phyloP scores from a whole-genome alignment of 2,329 filamentous ascomycete species.

The Metarhizium humberi region DNA sequence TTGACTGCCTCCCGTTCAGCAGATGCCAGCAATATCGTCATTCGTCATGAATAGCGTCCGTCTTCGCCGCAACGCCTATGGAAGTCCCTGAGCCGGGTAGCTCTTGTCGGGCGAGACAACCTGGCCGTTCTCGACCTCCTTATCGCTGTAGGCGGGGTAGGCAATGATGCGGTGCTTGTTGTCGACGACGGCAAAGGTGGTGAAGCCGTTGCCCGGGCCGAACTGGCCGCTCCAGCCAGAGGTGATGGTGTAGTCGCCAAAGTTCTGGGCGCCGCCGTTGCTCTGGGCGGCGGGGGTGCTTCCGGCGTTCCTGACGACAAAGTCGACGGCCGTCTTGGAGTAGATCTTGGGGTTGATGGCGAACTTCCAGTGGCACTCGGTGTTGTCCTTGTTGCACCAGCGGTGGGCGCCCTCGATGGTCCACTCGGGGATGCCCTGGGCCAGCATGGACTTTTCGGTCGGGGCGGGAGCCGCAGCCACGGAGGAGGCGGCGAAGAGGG shows the following conservation, averaged over 20 bases:
- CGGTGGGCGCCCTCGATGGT: constrained; percentile 31
- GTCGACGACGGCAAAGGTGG: constrained; percentile 41
- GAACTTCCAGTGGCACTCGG: constrained; percentile 34
- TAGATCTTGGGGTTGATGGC: constrained; percentile 22
- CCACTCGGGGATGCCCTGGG: constrained; percentile 26
- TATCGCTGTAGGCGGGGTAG: constrained; percentile 45
- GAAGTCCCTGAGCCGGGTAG: constrained; percentile 16
- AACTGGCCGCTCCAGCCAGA: constrained; percentile 49
- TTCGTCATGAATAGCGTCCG: background rate
- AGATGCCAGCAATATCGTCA: too few species aligned
- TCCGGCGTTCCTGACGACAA: constrained; percentile 24
- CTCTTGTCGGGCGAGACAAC: constrained; percentile 33
- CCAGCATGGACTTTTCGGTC: constrained; percentile 29
- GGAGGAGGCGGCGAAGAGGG: constrained; percentile 25
- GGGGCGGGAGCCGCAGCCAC: constrained; percentile 26
- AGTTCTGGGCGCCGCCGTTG: constrained; percentile 21
- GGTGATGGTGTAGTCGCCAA: constrained; percentile 41
- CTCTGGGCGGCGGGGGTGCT: background rate
- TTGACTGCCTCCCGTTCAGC: too few species aligned
- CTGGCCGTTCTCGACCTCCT: background rate
- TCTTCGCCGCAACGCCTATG: constrained; percentile 24
- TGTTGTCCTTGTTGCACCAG: constrained; percentile 28
- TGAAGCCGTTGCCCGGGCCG: constrained; percentile 42
- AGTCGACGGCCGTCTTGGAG: constrained; percentile 24
- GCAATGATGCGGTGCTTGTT: constrained; percentile 32